Conservation (phyloP, 148 eudicot genomes). For the Suaeda aralocaspica region DNA sequence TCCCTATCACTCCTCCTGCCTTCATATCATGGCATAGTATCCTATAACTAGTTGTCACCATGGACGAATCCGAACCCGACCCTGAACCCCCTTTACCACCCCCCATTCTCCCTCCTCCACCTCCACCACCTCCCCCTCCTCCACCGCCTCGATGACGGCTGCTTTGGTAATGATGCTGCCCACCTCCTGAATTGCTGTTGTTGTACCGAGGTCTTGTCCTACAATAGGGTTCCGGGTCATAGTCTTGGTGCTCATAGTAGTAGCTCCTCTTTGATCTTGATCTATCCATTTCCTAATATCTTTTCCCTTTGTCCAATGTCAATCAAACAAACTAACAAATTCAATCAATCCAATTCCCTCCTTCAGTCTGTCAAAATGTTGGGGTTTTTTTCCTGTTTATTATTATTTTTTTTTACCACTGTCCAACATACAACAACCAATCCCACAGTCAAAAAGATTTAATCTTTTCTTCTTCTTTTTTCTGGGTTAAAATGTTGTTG, state of each 20-base stretch:
- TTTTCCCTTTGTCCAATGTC: conserved; percentile 12
- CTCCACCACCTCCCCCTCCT: conserved; percentile 20
- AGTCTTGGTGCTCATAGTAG: conserved; percentile 71
- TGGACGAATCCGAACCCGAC: conserved; percentile 40
- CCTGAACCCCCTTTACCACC: conserved; percentile 43
- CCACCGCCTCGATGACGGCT: conserved; percentile 46
- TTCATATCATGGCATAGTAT: conserved; percentile 79
- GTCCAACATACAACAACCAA: background rate
- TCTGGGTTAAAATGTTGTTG: background rate
- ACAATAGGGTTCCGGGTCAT: conserved; percentile 57
- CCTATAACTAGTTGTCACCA: conserved; percentile 77
- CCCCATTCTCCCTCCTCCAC: conserved; percentile 25
- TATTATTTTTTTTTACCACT: no score
- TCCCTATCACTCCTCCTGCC: conserved; percentile 88
- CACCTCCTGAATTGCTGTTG: conserved; percentile 8
- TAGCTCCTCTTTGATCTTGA: conserved; percentile 92
- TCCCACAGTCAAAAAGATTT: no score
- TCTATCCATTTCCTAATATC: conserved; percentile 53
- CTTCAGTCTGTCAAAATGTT: background rate
- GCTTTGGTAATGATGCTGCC: conserved; percentile 25
- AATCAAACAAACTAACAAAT: no score
- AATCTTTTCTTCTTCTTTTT: no score
- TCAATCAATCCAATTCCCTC: conserved; percentile 5
- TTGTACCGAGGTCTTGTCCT: conserved; percentile 65
- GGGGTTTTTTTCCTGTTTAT: background rate